Evolutionary conservation across 306 rosid genomes (phyloP), one percentile per base, ranked within the genome.

Genomic region (Sindora glabra): DNA sequence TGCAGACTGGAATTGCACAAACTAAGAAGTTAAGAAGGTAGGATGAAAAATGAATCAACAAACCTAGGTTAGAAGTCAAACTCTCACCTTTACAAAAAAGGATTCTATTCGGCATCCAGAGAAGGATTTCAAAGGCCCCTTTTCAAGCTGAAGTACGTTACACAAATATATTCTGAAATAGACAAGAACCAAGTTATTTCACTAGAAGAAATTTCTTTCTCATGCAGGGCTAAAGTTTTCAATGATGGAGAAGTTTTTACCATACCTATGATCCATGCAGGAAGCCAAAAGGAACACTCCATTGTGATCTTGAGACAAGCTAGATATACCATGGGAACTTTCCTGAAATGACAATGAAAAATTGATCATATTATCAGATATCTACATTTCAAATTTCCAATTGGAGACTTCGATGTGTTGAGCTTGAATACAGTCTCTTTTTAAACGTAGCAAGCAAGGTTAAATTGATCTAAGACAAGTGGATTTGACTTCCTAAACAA

Each of bases 201-300:
- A 0, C 0, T 27, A 15, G 34, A 24, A 15, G 8, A 34, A 14
- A 55, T 16, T 41, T 27, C 14, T 27, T n/a, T 32, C 26, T 14
- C 46, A 19, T 30, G 16, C 3, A 2, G 16, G 32, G 6, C 22
- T 61, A 67, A n/a, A 30, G 23, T 67, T 54, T 48, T 67, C 32
- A 33, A 46, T 16, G 52, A 37, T 10, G 12, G 5, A 67, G 56
- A 25, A 38, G 8, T 49, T 18, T 32, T 38, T 38, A 14, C 15
- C 70, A 36, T 83, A 94, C 99, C 95, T 76, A 70, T 73, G 82
- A 71, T 94, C 95, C 95, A 84, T 89, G 85, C 99, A 94, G 10
- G 99, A 89, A 40, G 99, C 94, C 38, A 95, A 76, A 64, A 94
- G 77, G 56, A 78, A 69, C 56, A 87, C 65, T 48, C 99, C 99